Conservation (phyloP, 2,329 filamentous ascomycete species). For the Magnaporthiopsis rhizophila region DNA sequence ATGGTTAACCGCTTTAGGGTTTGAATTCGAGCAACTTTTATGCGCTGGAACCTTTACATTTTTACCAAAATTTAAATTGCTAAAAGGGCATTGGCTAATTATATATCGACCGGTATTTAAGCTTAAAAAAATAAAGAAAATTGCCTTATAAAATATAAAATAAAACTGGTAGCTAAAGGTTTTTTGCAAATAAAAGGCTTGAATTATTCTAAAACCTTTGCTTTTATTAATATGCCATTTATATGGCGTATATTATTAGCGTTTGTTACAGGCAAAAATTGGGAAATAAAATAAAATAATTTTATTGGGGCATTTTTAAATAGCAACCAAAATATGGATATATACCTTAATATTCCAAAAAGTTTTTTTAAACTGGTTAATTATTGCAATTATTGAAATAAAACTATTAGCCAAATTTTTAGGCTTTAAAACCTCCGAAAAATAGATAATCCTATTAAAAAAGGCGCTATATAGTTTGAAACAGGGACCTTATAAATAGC, state of each 20-base stretch:
- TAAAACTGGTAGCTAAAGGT: neutral
- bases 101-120: neutral
- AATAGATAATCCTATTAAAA: neutral
- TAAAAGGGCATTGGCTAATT: too few species aligned
- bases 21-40: too few species aligned
- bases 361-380: neutral
- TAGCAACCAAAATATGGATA: neutral
- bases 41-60: too few species aligned
- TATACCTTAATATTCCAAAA: neutral
- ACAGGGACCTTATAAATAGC: neutral
- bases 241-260: neutral
- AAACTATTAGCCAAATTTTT: neutral
- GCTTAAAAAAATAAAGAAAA: neutral
- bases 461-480: neutral
- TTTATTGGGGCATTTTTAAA: constrained; percentile 1
- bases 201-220: neutral
- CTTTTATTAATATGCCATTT: neutral
- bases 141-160: neutral
- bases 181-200: neutral
- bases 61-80: too few species aligned
- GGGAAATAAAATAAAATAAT: neutral
- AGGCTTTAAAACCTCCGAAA: neutral
- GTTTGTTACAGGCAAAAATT: neutral
- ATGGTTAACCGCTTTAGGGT: too few species aligned
- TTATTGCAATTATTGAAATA: neutral